Base-by-base conservation (phyloP, 371 early-diverging fungal genomes). In the Mortierella sp. region DNA sequence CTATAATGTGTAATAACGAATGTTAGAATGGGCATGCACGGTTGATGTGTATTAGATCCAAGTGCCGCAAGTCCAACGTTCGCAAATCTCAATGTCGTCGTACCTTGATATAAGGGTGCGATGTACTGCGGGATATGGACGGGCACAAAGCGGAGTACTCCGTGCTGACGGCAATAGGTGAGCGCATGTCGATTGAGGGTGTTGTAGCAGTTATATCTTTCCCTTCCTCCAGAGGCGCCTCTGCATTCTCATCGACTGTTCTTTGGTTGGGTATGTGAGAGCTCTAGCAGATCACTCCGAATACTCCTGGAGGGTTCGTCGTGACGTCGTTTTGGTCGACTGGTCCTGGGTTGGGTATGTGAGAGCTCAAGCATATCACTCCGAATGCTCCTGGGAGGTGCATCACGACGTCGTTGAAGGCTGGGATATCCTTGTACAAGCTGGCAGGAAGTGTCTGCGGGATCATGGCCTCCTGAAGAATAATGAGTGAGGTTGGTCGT, bases 301-400 rank as follows among this genome's bases (percentile, higher is more conserved):
- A n/a, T n/a, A n/a, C n/a, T n/a, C n/a, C n/a, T n/a, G n/a, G n/a
- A n/a, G n/a, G n/a, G n/a, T n/a, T n/a, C n/a, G n/a, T n/a, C n/a
- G n/a, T n/a, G n/a, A n/a, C n/a, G n/a, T n/a, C n/a, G n/a, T n/a
- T n/a, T n/a, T n/a, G n/a, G n/a, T n/a, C n/a, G n/a, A n/a, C n/a
- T n/a, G n/a, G n/a, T n/a, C n/a, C n/a, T n/a, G n/a, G n/a, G n/a
- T n/a, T n/a, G n/a, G n/a, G n/a, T n/a, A n/a, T n/a, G n/a, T n/a
- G n/a, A n/a, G 89, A 81, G 83, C 99, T 99, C 34, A 99, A 83
- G 80, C 99, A 98, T 29, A 99, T 92, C 31, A 99, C 99, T 29
- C 99, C 98, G 87, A 99, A 94, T 0, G 97, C 97, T 76, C 95
- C 95, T 11, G 98, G 96, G 7, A 98, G 90, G 34, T 96, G 93